Conservation (phyloP, 179 eudicot species). For the Beta macrorhiza region DNA sequence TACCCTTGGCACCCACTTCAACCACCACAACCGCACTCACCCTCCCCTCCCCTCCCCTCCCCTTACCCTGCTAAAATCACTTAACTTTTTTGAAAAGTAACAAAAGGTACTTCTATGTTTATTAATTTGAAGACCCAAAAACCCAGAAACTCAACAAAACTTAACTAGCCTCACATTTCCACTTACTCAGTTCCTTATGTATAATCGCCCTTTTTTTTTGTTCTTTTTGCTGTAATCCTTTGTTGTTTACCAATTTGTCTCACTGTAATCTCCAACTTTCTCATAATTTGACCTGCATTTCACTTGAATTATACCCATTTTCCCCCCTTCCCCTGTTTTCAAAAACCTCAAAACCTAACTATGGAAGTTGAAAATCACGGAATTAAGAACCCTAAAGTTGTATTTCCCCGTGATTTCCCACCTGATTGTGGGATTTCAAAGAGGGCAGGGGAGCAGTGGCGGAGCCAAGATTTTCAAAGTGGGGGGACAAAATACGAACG, state of each 20-base stretch:
- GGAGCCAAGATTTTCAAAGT: too few relatives aligned
- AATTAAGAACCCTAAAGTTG: not conserved
- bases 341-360: not conserved
- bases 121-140: not conserved
- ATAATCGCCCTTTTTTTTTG: not conserved
- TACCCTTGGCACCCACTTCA: too few relatives aligned
- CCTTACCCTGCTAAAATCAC: not conserved
- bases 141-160: not conserved
- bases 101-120: too few relatives aligned
- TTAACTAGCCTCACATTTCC: not conserved
- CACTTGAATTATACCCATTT: not conserved
- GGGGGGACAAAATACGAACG: too few relatives aligned
- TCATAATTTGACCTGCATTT: not conserved
- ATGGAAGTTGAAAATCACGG: not conserved
- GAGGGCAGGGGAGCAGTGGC: too few relatives aligned
- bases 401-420: slow-evolving; percentile 25
- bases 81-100: not conserved
- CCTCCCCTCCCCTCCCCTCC: too few relatives aligned
- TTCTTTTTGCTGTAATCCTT: not conserved
- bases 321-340: slow-evolving; percentile 7
- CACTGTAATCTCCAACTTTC: not conserved
- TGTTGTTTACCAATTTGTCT: not conserved
- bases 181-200: too few relatives aligned
- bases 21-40: too few relatives aligned
- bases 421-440: slow-evolving; percentile 17